These are phyloP conservation scores for Candida buenavistaensis DNA, from an alignment of 1,139 yeast species.

Conservation along the genomic window DNA sequence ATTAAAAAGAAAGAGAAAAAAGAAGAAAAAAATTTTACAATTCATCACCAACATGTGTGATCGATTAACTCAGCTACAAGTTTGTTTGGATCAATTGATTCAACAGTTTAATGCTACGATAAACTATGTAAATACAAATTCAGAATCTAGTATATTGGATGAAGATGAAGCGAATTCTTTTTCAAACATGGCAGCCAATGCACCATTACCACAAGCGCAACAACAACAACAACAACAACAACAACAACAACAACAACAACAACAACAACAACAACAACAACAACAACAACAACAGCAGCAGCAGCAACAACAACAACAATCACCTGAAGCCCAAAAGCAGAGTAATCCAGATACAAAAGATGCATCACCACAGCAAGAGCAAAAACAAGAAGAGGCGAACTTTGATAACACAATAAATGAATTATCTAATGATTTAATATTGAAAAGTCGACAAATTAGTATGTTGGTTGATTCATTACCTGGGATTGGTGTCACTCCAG, in stretches of 20 bases:
- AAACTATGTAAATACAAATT: conserved; percentile 68
- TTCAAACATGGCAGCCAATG: conserved; percentile 43
- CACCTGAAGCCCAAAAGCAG: conserved; percentile 12
- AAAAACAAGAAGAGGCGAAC: conserved; percentile 17
- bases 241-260: conserved; percentile 10
- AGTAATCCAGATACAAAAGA: conserved; percentile 27
- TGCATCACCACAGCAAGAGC: not conserved
- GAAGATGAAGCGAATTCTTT: conserved; percentile 41
- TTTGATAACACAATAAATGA: conserved; percentile 66
- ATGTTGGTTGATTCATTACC: conserved; percentile 87
- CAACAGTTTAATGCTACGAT: conserved; percentile 92
- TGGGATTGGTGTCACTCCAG: conserved; percentile 85
- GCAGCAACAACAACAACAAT: conserved; percentile 17
- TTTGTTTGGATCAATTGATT: conserved; percentile 86
- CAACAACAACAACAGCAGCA: conserved; percentile 10
- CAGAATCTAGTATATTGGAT: conserved; percentile 41
- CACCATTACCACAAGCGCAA: conserved; percentile 44
- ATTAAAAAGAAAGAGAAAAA: not conserved
- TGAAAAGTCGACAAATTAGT: conserved; percentile 83
- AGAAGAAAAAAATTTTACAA: not conserved
- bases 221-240: conserved; percentile 17
- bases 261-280: conserved; percentile 11
- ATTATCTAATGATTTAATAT: conserved; percentile 77
- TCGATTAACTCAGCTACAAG: conserved; percentile 86
- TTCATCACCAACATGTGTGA: conserved; percentile 56